phyloP scores from a whole-genome alignment of 2,329 filamentous ascomycete genomes.

The Capronia coronata region DNA sequence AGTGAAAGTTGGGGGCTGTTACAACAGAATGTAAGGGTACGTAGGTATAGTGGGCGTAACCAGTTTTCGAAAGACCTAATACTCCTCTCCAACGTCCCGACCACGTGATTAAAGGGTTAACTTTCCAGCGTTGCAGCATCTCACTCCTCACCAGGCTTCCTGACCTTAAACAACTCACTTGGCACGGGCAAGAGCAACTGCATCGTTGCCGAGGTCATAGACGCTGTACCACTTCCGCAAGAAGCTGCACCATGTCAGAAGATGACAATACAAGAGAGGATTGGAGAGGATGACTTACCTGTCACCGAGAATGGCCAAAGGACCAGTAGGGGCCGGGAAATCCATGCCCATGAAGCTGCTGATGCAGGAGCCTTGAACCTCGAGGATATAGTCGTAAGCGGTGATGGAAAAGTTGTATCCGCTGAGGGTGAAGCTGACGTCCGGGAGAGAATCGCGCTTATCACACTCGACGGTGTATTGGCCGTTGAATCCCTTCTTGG shows the following conservation, averaged over 20 bases:
- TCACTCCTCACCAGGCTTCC: neutral
- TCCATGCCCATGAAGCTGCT: constrained; percentile 98
- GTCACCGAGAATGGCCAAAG: constrained; percentile 90
- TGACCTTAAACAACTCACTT: constrained; percentile 47
- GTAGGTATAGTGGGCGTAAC: neutral
- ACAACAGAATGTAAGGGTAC: neutral
- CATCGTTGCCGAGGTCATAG: constrained; percentile 85
- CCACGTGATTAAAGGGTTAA: neutral
- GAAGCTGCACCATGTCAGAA: constrained; percentile 43
- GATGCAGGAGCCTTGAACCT: constrained; percentile 92
- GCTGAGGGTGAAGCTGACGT: constrained; percentile 82
- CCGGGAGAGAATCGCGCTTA: constrained; percentile 75
- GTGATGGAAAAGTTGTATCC: constrained; percentile 90
- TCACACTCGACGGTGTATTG: constrained; percentile 92
- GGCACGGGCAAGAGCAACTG: constrained; percentile 81
- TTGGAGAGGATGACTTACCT: constrained; percentile 52
- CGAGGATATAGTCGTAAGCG: constrained; percentile 88
- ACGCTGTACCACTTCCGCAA: constrained; percentile 47
- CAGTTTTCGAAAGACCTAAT: neutral
- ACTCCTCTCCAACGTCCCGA: neutral
- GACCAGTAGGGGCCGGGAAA: constrained; percentile 75
- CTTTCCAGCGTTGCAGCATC: neutral
- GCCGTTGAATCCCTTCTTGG: constrained; percentile 95
- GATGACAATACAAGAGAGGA: neutral
- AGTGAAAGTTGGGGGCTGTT: neutral